phyloP scores from a whole-genome alignment of 352 stramenopile species.

The Globisporangium uncinulatum region DNA sequence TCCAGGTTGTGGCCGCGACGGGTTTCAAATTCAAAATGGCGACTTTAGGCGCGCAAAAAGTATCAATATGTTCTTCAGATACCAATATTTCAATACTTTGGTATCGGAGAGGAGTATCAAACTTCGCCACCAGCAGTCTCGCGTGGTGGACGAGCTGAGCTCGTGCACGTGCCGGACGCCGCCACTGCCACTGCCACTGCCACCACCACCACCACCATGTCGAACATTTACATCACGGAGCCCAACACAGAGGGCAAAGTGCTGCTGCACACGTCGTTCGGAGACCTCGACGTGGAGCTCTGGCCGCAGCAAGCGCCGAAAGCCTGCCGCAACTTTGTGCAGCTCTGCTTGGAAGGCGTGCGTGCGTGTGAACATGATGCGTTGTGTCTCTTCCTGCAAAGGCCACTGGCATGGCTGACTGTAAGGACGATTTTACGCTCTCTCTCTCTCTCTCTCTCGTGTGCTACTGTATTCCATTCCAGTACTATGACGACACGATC shows the following conservation, averaged over 20 bases:
- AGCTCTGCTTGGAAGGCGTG: constrained; percentile 86
- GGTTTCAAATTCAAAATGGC: too few relatives aligned
- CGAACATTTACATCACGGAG: constrained; percentile 96
- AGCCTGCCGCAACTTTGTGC: constrained; percentile 91
- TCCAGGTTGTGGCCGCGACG: not conserved
- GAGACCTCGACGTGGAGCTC: constrained; percentile 96
- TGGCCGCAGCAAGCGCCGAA: constrained; percentile 96
- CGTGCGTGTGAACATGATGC: not conserved
- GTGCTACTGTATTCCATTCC: constrained; percentile 7
- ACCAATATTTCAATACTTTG: too few relatives aligned
- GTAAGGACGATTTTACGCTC: constrained; percentile 5
- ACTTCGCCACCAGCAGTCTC: too few relatives aligned
- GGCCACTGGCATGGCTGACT: not conserved
- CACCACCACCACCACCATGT: constrained; percentile 65
- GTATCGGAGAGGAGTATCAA: too few relatives aligned
- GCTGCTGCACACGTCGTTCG: constrained; percentile 95
- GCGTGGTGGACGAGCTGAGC: too few relatives aligned
- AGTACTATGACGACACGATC: constrained; percentile 95
- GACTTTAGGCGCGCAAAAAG: too few relatives aligned
- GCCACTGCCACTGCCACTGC: not conserved
- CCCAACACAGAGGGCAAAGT: constrained; percentile 94
- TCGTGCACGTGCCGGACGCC: too few relatives aligned
- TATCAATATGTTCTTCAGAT: too few relatives aligned
- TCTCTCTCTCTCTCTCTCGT: constrained; percentile 5
- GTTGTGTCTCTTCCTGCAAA: too few relatives aligned